phyloP scores from a whole-genome alignment of 805 yeast genomes.

The Saturnispora hagleri region DNA sequence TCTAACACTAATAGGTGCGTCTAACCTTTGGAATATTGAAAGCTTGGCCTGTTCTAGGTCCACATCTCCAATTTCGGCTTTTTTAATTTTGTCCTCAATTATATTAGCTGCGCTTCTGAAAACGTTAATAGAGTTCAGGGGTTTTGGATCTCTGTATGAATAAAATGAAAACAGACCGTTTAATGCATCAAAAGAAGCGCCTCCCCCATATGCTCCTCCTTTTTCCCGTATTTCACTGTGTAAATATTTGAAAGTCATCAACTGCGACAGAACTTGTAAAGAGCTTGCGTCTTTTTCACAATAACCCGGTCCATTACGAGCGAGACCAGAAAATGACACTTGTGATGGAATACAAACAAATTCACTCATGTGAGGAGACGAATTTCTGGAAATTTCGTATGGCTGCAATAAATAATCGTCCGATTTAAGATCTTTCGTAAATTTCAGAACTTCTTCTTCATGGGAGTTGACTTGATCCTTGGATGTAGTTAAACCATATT shows the following conservation, averaged over 20 bases:
- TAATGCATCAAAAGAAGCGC: conserved; percentile 71
- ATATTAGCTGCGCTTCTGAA: conserved; percentile 45
- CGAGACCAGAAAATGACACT: conserved; percentile 72
- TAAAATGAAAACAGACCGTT: conserved; percentile 76
- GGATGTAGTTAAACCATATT: conserved; percentile 53
- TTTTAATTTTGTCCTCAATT: conserved; percentile 27
- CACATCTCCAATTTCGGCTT: conserved; percentile 28
- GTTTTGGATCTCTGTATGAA: conserved; percentile 92
- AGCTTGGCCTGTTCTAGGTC: conserved; percentile 87
- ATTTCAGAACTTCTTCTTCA: conserved; percentile 29
- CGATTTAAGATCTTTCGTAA: conserved; percentile 17
- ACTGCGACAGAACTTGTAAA: conserved; percentile 70
- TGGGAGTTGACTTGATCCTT: conserved; percentile 30
- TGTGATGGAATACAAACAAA: conserved; percentile 75
- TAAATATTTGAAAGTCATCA: conserved; percentile 71
- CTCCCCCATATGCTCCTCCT: conserved; percentile 98
- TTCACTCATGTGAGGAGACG: not conserved
- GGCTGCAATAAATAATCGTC: conserved; percentile 9
- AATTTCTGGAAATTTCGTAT: conserved; percentile 6
- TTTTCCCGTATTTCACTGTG: conserved; percentile 89
- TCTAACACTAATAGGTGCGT: conserved; percentile 78
- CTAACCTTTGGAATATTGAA: conserved; percentile 83
- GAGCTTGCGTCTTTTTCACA: conserved; percentile 71
- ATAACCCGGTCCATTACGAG: conserved; percentile 59
- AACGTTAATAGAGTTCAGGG: conserved; percentile 54